Evolutionary conservation across 768 basidiomycete species (phyloP), one percentile per base, ranked within the genome.

Genomic region (Sporobolomyces phaffii): DNA sequence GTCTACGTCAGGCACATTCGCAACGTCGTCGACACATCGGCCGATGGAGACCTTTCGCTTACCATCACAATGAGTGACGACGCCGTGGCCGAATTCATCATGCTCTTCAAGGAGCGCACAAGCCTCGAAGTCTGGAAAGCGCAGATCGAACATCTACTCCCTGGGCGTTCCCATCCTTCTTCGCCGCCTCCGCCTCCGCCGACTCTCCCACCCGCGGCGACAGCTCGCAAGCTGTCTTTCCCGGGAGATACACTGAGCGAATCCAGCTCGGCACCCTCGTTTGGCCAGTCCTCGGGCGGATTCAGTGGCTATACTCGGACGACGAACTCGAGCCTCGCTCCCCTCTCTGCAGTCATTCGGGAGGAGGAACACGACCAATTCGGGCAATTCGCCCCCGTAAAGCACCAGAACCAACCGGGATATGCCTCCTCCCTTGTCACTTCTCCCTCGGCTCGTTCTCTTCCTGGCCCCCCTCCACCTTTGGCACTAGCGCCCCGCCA

Each of bases 31-130:
- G 88, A 91, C 64, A 86, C 86, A 38, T 87, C 87, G 4, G 61
- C 71, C 3, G 73, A 65, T 22, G 86, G 86, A 38, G 93, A 94
- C 77, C 83, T 96, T 80, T 93, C 90, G 76, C 82, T 98, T 68
- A 96, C 94, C 7, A 94, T 99, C 75, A 88, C 91, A 73, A 97
- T 99, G 92, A 68, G 92, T 79, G 94, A 98, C 76, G 91, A 94
- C 75, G 81, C 83, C 40, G 81, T 96, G 61, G 93, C 96, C 68
- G 89, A 88, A 56, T 98, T 99, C 79, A 94, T 97, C 78, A 83
- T 99, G 51, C 87, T 91, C 73, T 99, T 96, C 83, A 88, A 87
- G 75, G 90, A 98, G 60, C 85, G 89, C 34, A 81, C 85, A n/a
- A 87, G 87, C 3, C 82, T 96, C 63, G 91, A 97, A 75, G 82